Percentiles rank a stretch among this genome's conserved stretches.
phyloP scores from a whole-genome alignment of 2,329 filamentous ascomycete species.

The Scolecobasidium constrictum region DNA sequence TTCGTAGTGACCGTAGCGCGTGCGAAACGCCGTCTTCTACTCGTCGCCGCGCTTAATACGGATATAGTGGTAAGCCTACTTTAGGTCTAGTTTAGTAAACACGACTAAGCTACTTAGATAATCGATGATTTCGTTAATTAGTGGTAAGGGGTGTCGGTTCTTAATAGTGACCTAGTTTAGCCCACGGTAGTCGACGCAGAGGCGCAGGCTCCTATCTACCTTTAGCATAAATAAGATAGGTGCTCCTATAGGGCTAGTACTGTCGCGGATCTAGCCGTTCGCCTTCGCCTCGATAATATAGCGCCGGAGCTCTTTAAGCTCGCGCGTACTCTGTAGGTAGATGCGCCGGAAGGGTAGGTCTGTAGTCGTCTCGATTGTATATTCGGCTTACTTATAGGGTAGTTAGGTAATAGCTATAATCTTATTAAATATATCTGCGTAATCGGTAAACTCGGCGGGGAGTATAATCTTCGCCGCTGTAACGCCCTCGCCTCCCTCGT shows the following conservation, averaged over 20 bases:
- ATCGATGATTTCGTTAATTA: conserved; percentile 22
- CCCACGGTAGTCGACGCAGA: conserved; percentile 26
- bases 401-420: neutral
- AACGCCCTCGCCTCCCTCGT: neutral
- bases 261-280: conserved; percentile 14
- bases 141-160: conserved; percentile 20
- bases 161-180: conserved; percentile 26
- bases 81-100: conserved; percentile 24
- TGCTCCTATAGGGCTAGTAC: conserved; percentile 11
- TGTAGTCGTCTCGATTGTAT: neutral
- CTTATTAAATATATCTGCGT: neutral
- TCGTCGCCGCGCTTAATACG: conserved; percentile 20
- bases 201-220: conserved; percentile 16
- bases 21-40: no score
- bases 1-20: no score
- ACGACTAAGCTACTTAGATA: conserved; percentile 15
- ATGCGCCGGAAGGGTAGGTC: neutral
- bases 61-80: conserved; percentile 22
- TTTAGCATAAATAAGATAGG: conserved; percentile 24
- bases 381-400: neutral
- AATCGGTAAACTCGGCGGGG: neutral
- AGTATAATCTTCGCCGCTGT: neutral
- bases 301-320: conserved; percentile 6
- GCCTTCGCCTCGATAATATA: conserved; percentile 14
- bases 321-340: neutral